A percentile compares a stretch with the other conserved stretches of the same genome.
These are phyloP conservation scores for Hippophae rhamnoides DNA, from an alignment of 306 rosid genomes.

Conservation along the genomic window DNA sequence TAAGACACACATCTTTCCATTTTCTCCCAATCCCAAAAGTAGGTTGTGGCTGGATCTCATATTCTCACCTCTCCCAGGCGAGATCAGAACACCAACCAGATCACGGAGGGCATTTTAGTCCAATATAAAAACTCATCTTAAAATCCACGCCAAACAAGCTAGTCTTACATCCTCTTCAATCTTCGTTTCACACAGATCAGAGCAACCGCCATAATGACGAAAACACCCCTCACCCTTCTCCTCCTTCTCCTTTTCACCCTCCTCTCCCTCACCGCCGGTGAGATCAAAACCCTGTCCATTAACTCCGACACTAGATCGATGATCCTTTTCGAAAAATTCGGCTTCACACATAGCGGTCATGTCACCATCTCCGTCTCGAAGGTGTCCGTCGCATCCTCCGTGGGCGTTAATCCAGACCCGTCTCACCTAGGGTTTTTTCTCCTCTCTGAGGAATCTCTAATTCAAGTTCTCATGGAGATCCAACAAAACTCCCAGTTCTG, in stretches of 20 bases:
- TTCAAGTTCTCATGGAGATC: conserved; percentile 78
- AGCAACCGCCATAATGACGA: conserved; percentile 24
- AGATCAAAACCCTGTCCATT: conserved; percentile 67
- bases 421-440: conserved; percentile 78
- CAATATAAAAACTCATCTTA: too few relatives aligned
- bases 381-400: conserved; percentile 35
- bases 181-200: too few relatives aligned
- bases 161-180: too few relatives aligned
- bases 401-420: conserved; percentile 21
- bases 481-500: conserved; percentile 62
- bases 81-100: too few relatives aligned
- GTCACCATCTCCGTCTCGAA: conserved; percentile 40
- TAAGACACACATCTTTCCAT: too few relatives aligned
- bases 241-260: conserved; percentile 20
- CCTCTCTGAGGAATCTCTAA: conserved; percentile 64
- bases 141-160: too few relatives aligned
- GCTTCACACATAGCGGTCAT: conserved; percentile 75
- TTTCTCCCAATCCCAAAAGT: too few relatives aligned
- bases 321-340: conserved; percentile 84
- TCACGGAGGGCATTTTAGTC: too few relatives aligned
- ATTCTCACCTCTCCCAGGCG: too few relatives aligned
- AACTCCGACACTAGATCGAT: conserved; percentile 55
- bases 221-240: conserved; percentile 23
- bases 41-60: too few relatives aligned
- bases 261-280: conserved; percentile 39